A percentile compares a stretch with the other conserved stretches of the same genome.
Conservation (phyloP, 495 filamentous ascomycete species). For the Penicillium paradoxum region DNA sequence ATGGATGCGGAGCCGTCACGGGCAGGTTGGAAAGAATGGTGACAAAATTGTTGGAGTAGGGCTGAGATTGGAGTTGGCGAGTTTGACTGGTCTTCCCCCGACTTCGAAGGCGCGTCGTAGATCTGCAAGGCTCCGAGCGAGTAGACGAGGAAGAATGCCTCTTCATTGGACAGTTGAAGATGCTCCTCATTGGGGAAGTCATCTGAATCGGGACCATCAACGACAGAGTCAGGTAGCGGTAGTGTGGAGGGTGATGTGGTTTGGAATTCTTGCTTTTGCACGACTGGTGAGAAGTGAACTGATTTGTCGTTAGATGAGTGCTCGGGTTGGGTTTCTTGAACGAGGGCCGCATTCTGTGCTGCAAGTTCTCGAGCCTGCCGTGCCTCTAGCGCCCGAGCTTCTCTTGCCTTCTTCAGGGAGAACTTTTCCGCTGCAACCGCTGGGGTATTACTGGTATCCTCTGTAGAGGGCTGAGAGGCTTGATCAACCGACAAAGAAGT, state of each 20-base stretch:
- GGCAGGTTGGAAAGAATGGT: constrained; percentile 65
- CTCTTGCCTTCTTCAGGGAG: constrained; percentile 39
- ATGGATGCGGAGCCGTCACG: constrained; percentile 29
- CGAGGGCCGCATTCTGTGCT: constrained; percentile 11
- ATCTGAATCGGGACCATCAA: constrained; percentile 25
- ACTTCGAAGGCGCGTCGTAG: constrained; percentile 31
- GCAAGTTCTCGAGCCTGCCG: constrained; percentile 24
- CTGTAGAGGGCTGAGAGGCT: constrained; percentile 10
- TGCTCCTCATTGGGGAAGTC: constrained; percentile 75
- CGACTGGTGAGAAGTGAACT: constrained; percentile 59
- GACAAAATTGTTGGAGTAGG: constrained; percentile 62
- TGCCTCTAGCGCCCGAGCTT: constrained; percentile 30
- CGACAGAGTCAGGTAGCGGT: constrained; percentile 10
- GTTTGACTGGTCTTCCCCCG: constrained; percentile 33
- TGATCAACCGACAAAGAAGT: not conserved
- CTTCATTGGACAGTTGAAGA: constrained; percentile 82
- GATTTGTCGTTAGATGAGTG: constrained; percentile 45
- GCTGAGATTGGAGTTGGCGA: constrained; percentile 30
- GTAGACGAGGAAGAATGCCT: constrained; percentile 88
- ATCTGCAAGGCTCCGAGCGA: constrained; percentile 73
- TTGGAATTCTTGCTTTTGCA: constrained; percentile 52
- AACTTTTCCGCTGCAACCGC: constrained; percentile 29
- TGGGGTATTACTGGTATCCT: constrained; percentile 17
- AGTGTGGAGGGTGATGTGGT: constrained; percentile 39
- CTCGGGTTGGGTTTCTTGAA: constrained; percentile 5